phyloP scores from a whole-genome alignment of 768 basidiomycete species.

The Amanita subjunquillea region DNA sequence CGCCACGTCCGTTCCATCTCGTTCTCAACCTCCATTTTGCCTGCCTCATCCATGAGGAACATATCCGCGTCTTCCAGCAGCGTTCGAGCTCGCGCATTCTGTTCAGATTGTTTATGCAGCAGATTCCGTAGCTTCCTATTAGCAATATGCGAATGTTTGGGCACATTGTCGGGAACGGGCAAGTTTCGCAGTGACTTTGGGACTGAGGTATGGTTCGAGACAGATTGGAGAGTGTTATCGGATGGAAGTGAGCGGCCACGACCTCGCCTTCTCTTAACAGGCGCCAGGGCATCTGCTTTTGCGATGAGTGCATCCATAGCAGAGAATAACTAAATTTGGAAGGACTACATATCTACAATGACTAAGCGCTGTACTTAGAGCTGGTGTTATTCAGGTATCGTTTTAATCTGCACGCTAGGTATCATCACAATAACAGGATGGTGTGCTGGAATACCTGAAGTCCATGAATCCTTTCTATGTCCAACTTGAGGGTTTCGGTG shows the following conservation, averaged over 20 bases:
- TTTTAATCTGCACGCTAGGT: slow-evolving; percentile 27
- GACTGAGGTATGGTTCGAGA: slow-evolving; percentile 46
- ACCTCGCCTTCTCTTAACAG: slow-evolving; percentile 34
- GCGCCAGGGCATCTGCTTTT: slow-evolving; percentile 49
- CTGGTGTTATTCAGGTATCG: slow-evolving; percentile 16
- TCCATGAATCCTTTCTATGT: slow-evolving; percentile 88
- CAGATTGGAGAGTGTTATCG: slow-evolving; percentile 48
- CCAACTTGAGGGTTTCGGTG: slow-evolving; percentile 75
- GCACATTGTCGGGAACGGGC: slow-evolving; percentile 32
- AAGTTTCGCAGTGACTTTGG: slow-evolving; percentile 60
- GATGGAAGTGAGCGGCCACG: slow-evolving; percentile 9
- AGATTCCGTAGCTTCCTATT: slow-evolving; percentile 71
- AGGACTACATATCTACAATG: not conserved
- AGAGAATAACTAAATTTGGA: not conserved
- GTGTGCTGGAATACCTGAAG: slow-evolving; percentile 54
- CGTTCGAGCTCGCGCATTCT: slow-evolving; percentile 50
- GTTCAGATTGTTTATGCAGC: slow-evolving; percentile 49
- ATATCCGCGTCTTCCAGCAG: slow-evolving; percentile 56
- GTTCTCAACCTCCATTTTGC: slow-evolving; percentile 65
- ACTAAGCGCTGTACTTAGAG: too few relatives aligned
- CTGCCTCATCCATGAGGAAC: slow-evolving; percentile 58
- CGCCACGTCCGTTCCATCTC: slow-evolving; percentile 88
- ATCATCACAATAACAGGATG: not conserved
- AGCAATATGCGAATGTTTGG: slow-evolving; percentile 49
- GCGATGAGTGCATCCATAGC: slow-evolving; percentile 67